phyloP scores from a whole-genome alignment of 495 filamentous ascomycete genomes.

The Astrocystis sublimbata region DNA sequence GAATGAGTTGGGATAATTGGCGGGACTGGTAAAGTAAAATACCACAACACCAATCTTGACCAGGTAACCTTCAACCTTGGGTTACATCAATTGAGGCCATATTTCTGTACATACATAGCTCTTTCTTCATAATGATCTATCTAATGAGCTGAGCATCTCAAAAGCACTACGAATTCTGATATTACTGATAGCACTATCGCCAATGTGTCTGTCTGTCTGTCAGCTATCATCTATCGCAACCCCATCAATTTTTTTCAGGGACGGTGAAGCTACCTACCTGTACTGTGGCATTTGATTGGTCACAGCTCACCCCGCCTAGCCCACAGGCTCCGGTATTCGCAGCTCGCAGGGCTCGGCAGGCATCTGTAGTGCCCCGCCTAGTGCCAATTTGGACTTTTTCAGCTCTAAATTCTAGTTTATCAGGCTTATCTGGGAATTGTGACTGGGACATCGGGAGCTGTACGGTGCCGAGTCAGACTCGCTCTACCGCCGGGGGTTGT shows the following conservation, averaged over 20 bases:
- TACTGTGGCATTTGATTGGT: background rate
- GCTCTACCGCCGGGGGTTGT: constrained; percentile 1
- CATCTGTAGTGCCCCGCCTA: no score
- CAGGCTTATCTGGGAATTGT: constrained; percentile 3
- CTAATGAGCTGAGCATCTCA: no score
- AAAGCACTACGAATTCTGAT: no score
- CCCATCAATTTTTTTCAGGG: background rate
- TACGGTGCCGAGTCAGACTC: constrained; percentile 12
- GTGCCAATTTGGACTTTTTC: constrained; percentile 13
- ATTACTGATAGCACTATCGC: no score
- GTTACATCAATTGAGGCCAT: no score
- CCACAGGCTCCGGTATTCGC: constrained; percentile 18
- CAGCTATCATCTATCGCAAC: background rate
- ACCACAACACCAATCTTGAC: background rate
- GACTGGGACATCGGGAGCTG: constrained; percentile 3
- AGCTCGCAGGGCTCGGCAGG: constrained; percentile 5
- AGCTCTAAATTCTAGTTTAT: no score
- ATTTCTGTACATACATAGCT: no score
- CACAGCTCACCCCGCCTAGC: background rate
- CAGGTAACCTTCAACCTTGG: no score
- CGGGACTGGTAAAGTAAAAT: background rate
- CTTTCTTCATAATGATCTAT: no score
- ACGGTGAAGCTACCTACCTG: background rate
- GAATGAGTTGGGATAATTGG: background rate
- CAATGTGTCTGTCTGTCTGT: no score